Conservation (phyloP, 2,329 filamentous ascomycete species). For the Claviceps capensis region DNA sequence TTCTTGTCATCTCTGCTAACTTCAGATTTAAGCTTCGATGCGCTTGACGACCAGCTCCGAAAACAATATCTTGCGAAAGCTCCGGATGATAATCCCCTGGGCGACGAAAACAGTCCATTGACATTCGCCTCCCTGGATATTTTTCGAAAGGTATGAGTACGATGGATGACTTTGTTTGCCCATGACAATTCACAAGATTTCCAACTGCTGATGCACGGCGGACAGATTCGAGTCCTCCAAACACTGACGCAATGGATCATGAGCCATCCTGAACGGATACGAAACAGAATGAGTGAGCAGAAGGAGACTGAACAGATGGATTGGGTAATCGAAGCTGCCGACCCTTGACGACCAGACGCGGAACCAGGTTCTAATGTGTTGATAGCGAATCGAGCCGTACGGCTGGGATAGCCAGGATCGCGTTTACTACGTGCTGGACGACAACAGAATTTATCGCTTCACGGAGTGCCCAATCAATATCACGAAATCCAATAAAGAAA, state of each 20-base stretch:
- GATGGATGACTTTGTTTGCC: not conserved
- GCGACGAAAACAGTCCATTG: conserved; percentile 55
- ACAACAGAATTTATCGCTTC: conserved; percentile 81
- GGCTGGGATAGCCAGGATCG: conserved; percentile 85
- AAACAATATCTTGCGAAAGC: conserved; percentile 79
- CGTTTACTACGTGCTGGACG: conserved; percentile 81
- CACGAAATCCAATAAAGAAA: conserved; percentile 53
- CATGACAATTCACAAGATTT: not conserved
- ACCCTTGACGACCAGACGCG: not conserved
- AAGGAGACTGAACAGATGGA: conserved; percentile 67
- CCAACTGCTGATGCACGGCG: not conserved
- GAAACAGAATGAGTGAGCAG: conserved; percentile 73
- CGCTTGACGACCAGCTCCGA: conserved; percentile 87
- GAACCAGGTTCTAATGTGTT: conserved; percentile 8
- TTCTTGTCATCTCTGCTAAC: conserved; percentile 8
- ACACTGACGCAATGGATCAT: conserved; percentile 84
- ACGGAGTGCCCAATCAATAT: conserved; percentile 56
- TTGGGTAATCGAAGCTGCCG: conserved; percentile 49
- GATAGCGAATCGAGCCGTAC: conserved; percentile 60
- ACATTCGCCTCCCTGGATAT: conserved; percentile 74
- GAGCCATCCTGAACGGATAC: conserved; percentile 72
- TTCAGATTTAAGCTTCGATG: conserved; percentile 49
- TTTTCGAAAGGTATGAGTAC: conserved; percentile 53
- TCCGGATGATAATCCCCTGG: conserved; percentile 71
- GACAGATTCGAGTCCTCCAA: conserved; percentile 61